A percentile compares a stretch with the other conserved stretches of the same genome.
phyloP scores from a whole-genome alignment of 2,329 filamentous ascomycete species.

The Nannizziopsis arthrosporioides region DNA sequence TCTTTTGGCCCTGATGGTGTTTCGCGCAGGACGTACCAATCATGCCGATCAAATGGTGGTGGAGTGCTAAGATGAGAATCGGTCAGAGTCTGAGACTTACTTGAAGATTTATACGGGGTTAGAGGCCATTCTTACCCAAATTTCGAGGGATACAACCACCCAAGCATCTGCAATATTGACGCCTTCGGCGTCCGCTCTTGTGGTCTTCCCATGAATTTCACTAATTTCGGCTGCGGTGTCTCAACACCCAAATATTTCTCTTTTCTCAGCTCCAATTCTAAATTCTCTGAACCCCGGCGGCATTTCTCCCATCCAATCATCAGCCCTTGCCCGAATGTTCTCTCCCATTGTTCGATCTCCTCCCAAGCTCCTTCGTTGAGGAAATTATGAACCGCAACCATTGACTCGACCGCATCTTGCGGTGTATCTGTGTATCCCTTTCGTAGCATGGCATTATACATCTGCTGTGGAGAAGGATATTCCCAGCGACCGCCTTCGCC shows the following conservation, averaged over 20 bases:
- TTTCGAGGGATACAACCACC: slow-evolving; percentile 63
- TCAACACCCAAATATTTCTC: slow-evolving; percentile 26
- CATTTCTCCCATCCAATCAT: slow-evolving; percentile 61
- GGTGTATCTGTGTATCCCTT: slow-evolving; percentile 96
- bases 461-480: slow-evolving; percentile 95
- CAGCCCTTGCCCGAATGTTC: slow-evolving; percentile 66
- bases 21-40: slow-evolving; percentile 82
- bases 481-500: slow-evolving; percentile 72
- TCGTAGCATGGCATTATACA: slow-evolving; percentile 95
- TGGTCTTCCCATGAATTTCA: slow-evolving; percentile 81
- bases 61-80: slow-evolving; percentile 45
- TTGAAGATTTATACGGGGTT: not conserved
- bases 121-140: slow-evolving; percentile 51
- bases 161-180: slow-evolving; percentile 67
- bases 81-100: too few species aligned
- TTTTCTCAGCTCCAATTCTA: slow-evolving; percentile 44
- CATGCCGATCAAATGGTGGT: slow-evolving; percentile 89
- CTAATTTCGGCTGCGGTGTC: slow-evolving; percentile 53
- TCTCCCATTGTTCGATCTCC: slow-evolving; percentile 91
- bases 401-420: slow-evolving; percentile 81
- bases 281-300: slow-evolving; percentile 58
- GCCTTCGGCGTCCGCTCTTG: slow-evolving; percentile 87
- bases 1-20: slow-evolving; percentile 57
- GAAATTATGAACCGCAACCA: slow-evolving; percentile 98
- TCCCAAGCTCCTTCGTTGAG: slow-evolving; percentile 94